These are phyloP conservation scores for Acacia concinna DNA, from an alignment of 331 rosid species.

Conservation along the genomic window DNA sequence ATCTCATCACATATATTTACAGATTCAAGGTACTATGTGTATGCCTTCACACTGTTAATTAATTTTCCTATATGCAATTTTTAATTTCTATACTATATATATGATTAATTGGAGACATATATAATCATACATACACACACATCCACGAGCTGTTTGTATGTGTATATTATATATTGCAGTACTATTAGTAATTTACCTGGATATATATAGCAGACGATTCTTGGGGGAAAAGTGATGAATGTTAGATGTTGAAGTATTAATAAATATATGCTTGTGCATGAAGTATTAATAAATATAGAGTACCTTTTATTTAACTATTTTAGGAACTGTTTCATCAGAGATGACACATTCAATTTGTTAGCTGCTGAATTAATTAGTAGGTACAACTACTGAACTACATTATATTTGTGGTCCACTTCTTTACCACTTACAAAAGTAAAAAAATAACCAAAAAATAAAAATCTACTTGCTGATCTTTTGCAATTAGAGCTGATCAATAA, in stretches of 20 bases:
- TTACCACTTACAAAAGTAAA: not conserved
- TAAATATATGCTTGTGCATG: not conserved
- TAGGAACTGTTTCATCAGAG: conserved; percentile 21
- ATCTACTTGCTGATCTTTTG: not conserved
- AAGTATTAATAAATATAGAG: not conserved
- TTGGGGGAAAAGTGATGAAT: not conserved
- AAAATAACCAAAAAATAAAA: not conserved
- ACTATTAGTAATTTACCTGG: not conserved
- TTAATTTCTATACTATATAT: not conserved
- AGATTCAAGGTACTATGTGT: conserved; percentile 35
- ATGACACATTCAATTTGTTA: conserved; percentile 20
- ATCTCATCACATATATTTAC: not conserved
- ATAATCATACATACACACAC: not conserved
- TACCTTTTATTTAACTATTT: conserved; percentile 28
- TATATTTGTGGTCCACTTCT: conserved; percentile 35
- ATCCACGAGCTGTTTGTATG: not conserved
- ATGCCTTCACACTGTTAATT: not conserved
- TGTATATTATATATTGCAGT: not conserved
- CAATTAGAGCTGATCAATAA: not conserved
- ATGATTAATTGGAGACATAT: not conserved
- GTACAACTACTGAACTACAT: not conserved
- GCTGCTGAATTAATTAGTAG: not conserved
- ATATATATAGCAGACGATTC: not conserved
- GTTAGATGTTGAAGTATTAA: not conserved
- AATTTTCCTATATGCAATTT: not conserved